Evolutionary conservation across 148 eudicot species (phyloP).

Genomic region (Camellia sinensis): DNA sequence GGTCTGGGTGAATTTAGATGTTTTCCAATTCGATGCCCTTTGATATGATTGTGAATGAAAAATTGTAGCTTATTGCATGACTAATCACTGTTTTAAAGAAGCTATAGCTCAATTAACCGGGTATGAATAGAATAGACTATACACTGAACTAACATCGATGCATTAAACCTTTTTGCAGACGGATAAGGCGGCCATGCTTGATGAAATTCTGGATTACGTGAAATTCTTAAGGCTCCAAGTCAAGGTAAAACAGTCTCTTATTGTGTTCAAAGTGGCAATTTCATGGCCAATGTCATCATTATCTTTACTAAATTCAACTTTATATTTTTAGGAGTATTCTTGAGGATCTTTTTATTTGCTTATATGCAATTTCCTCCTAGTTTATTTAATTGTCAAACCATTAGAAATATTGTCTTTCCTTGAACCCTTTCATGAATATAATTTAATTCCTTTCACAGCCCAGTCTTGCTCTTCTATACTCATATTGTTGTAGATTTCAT

Average conservation of each 20-base stretch:
- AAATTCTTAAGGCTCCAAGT: slow-evolving; percentile 66
- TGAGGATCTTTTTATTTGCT: background rate
- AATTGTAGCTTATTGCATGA: background rate
- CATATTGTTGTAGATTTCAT: background rate
- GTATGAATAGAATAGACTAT: background rate
- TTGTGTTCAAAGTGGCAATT: background rate
- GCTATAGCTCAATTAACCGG: background rate
- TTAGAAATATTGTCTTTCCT: background rate
- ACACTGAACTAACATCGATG: background rate
- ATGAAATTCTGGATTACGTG: slow-evolving; percentile 60
- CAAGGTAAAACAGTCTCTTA: slow-evolving; percentile 35
- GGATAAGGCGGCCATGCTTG: slow-evolving; percentile 73
- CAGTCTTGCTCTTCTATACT: background rate
- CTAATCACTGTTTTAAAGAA: background rate
- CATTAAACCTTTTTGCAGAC: slow-evolving; percentile 32
- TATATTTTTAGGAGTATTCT: background rate
- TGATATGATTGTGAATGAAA: background rate
- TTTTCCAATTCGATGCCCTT: slow-evolving; percentile 1
- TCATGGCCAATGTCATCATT: background rate
- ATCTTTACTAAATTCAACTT: background rate
- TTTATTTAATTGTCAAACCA: background rate
- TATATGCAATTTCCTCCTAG: background rate
- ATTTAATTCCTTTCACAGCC: background rate
- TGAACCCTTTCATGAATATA: slow-evolving; percentile 4
- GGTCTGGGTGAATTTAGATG: background rate